phyloP scores from a whole-genome alignment of 1,284 basidiomycete genomes.

The Polyporus tsugae region DNA sequence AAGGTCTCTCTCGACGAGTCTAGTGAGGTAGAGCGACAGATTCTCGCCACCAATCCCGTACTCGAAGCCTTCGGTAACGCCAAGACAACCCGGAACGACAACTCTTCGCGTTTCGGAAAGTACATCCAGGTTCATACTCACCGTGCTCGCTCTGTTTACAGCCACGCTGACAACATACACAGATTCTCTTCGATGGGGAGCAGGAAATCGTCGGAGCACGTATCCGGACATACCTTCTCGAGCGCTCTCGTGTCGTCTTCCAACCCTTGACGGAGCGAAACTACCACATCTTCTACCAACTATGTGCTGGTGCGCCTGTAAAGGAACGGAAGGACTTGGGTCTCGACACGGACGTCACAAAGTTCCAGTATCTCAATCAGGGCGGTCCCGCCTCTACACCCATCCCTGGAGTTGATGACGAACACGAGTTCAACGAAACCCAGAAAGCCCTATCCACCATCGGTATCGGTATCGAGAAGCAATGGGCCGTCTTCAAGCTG shows the following conservation, averaged over 20 bases:
- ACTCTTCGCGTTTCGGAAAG: slow-evolving; percentile 98
- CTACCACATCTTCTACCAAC: slow-evolving; percentile 99
- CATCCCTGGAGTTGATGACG: slow-evolving; percentile 94
- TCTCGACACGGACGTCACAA: slow-evolving; percentile 84
- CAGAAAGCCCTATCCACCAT: slow-evolving; percentile 96
- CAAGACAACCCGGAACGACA: slow-evolving; percentile 99
- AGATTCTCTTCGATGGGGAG: slow-evolving; percentile 96
- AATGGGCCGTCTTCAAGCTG: slow-evolving; percentile 97
- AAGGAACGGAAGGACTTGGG: slow-evolving; percentile 97
- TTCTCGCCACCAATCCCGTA: slow-evolving; percentile 98
- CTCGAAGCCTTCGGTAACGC: slow-evolving; percentile 99
- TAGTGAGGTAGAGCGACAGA: slow-evolving; percentile 96
- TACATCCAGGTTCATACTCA: slow-evolving; percentile 88
- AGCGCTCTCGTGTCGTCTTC: slow-evolving; percentile 97
- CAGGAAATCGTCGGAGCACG: slow-evolving; percentile 98
- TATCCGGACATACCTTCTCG: slow-evolving; percentile 96
- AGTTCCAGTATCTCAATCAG: slow-evolving; percentile 95
- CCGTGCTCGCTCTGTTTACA: slow-evolving; percentile 6
- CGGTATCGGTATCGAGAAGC: slow-evolving; percentile 95
- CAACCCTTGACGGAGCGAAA: slow-evolving; percentile 97
- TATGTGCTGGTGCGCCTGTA: slow-evolving; percentile 95
- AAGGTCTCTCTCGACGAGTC: slow-evolving; percentile 83
- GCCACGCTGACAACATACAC: slow-evolving; percentile 24
- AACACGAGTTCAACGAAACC: slow-evolving; percentile 93
- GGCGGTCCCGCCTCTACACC: slow-evolving; percentile 88